Evolutionary conservation across 164 flowering plant species (phyloP), one percentile per base, ranked within the genome.

Genomic region (Nymphaea colorata): DNA sequence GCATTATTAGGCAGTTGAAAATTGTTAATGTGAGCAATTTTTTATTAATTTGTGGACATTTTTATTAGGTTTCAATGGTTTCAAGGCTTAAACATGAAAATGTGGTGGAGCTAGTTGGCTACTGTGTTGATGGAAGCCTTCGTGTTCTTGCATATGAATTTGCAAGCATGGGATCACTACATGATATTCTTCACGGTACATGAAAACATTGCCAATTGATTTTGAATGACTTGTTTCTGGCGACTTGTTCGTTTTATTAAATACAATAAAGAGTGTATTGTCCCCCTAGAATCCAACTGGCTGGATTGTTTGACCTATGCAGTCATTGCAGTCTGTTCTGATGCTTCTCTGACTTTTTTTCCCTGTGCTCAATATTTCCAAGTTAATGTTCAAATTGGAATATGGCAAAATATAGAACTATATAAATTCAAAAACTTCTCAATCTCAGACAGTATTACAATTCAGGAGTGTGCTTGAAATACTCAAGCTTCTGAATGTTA

Each of bases 111-210:
- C 72, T 90, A 76, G 75, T 87, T 60, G 91, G 97, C 59, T 90
- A 90, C 70, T 87, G 85, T 75, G 88, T 88, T 62, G 97, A 88
- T 75, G 95, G 95, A 64, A 80, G 42, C 75, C 83, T 82, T 8
- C 92, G 97, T 41, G 77, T 87, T 57, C 87, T 91, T 66, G 91
- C 88, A 18, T 88, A 88, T 74, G 94, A 90, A 79, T 90, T 80
- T 77, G 97, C 97, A 60, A 83, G 92, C 25, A 90, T 84, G 84
- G 97, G 97, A 68, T 90, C 97, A 65, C 89, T 90, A 67, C 97
- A 88, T 76, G 94, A 88, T 66, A 87, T 91, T 77, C 87, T 91
- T 71, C 95, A 91, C 75, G 97, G 97, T 91, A 83, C 45, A 78
- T 60, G 64, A 36, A 59, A 61, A 25, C 36, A 25, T 25, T 45